Evolutionary conservation across 345 rosid species (phyloP), one percentile per base, ranked within the genome.

Genomic region (Murraya koenigii): DNA sequence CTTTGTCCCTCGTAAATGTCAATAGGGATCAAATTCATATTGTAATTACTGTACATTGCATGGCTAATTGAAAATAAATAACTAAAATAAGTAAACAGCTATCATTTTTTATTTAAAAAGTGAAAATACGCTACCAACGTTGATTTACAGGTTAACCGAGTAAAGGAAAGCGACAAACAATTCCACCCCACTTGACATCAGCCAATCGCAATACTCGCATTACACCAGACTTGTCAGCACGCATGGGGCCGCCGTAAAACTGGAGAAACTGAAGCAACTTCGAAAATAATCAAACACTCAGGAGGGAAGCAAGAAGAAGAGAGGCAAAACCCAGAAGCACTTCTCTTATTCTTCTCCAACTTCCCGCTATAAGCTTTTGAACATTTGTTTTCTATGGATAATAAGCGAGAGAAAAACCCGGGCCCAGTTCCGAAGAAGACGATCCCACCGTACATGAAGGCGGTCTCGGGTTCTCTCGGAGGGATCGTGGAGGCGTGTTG

Each of bases 401-500:
- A 15, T 52, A 19, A 49, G 20, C 63, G 35, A 36, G 66, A 80
- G 59, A 44, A 74, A 9, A 17, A 76, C 19, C 17, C 56, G 23
- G 54, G 19, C 26, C 5, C 64, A 30, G 64, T 66, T 22, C 69
- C 62, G 15, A 75, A 75, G 69, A 69, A 78, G 39, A 56, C 91
- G 54, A 90, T 91, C 72, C 98, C 99, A 44, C 89, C 94, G 30
- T 89, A 93, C 86, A 87, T 93, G 94, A 95, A 95, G 80, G 98
- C 97, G n/a, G 59, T 93, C 25, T 91, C 97, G 13, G 99, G 98
- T 0, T 95, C 99, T 1, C 78, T 95, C 9, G 96, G 99, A 8
- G 99, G 99, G 78, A 83, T 86, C n/a, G 70, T 95, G 78, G 99
- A 95, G 86, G 99, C 98, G 4, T 83, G 88, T 60, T 95, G 97